Evolutionary conservation across 257 asterid species (phyloP).

Genomic region (Jaltomata sinuosa): DNA sequence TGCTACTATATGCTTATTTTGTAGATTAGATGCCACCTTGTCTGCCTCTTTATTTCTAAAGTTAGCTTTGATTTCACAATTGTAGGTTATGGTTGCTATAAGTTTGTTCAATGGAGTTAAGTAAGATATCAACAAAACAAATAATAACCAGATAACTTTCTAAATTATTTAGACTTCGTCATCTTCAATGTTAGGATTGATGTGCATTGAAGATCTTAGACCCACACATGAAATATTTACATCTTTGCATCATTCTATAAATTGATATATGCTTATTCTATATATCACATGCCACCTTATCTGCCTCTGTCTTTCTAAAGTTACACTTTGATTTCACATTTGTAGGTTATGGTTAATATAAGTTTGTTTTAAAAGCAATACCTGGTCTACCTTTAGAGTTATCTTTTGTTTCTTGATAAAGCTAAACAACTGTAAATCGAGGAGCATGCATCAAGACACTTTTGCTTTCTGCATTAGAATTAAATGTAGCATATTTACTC

Average conservation of each 20-base stretch:
- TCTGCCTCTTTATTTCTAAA: not conserved
- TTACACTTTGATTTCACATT: not conserved
- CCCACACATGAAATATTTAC: not conserved
- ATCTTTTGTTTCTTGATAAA: not conserved
- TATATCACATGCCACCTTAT: not conserved
- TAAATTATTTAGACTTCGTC: not conserved
- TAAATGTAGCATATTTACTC: not conserved
- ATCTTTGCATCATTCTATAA: not conserved
- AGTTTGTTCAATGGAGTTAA: not conserved
- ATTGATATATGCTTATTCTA: not conserved
- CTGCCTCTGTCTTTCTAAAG: not conserved
- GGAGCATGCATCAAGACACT: not conserved
- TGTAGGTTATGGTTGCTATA: not conserved
- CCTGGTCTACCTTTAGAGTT: not conserved
- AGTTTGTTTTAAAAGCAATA: not conserved
- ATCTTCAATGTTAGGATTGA: not conserved
- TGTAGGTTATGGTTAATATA: not conserved
- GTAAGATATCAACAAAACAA: not conserved
- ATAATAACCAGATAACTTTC: not conserved
- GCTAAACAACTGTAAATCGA: not conserved
- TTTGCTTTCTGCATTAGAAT: not conserved
- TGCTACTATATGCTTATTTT: not conserved
- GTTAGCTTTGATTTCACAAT: not conserved
- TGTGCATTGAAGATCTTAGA: not conserved
- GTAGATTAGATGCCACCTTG: not conserved